phyloP scores from a whole-genome alignment of 2,329 filamentous ascomycete genomes.

The Fusarium sp. region DNA sequence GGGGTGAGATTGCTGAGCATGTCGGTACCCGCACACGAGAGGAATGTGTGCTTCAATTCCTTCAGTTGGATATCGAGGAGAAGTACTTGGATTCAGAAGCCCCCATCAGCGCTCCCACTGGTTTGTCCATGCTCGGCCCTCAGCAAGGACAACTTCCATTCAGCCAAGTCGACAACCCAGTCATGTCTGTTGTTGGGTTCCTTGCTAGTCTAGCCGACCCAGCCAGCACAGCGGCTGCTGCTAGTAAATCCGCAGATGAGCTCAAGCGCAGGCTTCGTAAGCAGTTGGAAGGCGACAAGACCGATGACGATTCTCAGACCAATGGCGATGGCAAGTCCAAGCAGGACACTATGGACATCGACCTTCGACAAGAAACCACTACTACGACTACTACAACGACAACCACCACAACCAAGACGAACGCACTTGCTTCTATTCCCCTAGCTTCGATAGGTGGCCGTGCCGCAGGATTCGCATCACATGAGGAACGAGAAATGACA shows the following conservation, averaged over 20 bases:
- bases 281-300: conserved; percentile 72
- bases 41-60: conserved; percentile 95
- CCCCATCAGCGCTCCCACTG: conserved; percentile 62
- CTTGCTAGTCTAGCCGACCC: conserved; percentile 92
- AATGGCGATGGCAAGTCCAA: conserved; percentile 71
- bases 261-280: conserved; percentile 83
- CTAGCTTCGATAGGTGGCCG: conserved; percentile 88
- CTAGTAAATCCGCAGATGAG: conserved; percentile 86
- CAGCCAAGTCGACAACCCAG: conserved; percentile 92
- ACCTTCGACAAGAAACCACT: conserved; percentile 64
- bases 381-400: conserved; percentile 64
- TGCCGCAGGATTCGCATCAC: conserved; percentile 87
- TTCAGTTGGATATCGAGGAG: conserved; percentile 97
- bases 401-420: conserved; percentile 58
- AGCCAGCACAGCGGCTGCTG: conserved; percentile 88
- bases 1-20: conserved; percentile 91
- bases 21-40: conserved; percentile 92
- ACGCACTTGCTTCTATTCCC: conserved; percentile 77
- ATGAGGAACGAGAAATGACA: conserved; percentile 97
- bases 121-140: conserved; percentile 74
- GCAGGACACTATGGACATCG: conserved; percentile 73
- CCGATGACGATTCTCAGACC: conserved; percentile 57
- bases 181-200: conserved; percentile 96
- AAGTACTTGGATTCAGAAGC: conserved; percentile 88
- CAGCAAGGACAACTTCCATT: conserved; percentile 87